Conservation (phyloP, 805 yeast genomes). For the Sporopachydermia quercuum region DNA sequence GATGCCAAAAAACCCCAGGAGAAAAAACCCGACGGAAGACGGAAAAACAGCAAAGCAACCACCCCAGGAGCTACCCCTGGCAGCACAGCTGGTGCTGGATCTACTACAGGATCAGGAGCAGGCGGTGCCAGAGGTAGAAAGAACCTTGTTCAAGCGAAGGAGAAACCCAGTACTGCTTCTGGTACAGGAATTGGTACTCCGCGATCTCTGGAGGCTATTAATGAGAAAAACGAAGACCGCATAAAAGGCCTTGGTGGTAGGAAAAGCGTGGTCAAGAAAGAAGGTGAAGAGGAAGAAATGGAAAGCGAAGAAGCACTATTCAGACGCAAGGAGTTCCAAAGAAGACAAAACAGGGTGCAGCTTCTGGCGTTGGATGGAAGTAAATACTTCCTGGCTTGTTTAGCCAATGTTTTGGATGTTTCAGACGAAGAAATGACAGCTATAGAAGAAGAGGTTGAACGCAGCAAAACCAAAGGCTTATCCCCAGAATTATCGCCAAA, state of each 20-base stretch:
- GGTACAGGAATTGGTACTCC: background rate
- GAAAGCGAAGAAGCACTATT: background rate
- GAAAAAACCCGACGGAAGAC: slow-evolving; percentile 5
- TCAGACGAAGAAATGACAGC: slow-evolving; percentile 9
- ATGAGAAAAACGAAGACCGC: background rate
- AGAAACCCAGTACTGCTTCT: too few relatives aligned
- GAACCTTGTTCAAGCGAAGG: slow-evolving; percentile 11
- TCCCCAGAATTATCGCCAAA: background rate
- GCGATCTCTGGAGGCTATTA: background rate
- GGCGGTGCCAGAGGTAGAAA: slow-evolving; percentile 7
- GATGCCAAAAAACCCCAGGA: slow-evolving; percentile 3
- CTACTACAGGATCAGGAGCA: slow-evolving; percentile 14
- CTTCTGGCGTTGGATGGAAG: background rate
- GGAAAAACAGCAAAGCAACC: slow-evolving; percentile 10
- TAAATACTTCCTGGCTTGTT: background rate
- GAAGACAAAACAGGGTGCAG: background rate
- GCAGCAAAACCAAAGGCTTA: background rate
- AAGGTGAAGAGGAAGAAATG: background rate
- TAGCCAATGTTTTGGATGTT: background rate
- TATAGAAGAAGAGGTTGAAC: background rate
- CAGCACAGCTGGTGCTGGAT: slow-evolving; percentile 12
- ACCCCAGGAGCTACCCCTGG: slow-evolving; percentile 7
- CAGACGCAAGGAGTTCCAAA: background rate
- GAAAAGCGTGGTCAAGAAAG: background rate
- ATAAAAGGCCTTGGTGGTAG: background rate